phyloP scores from a whole-genome alignment of 768 basidiomycete genomes.

The Cyathus striatus region DNA sequence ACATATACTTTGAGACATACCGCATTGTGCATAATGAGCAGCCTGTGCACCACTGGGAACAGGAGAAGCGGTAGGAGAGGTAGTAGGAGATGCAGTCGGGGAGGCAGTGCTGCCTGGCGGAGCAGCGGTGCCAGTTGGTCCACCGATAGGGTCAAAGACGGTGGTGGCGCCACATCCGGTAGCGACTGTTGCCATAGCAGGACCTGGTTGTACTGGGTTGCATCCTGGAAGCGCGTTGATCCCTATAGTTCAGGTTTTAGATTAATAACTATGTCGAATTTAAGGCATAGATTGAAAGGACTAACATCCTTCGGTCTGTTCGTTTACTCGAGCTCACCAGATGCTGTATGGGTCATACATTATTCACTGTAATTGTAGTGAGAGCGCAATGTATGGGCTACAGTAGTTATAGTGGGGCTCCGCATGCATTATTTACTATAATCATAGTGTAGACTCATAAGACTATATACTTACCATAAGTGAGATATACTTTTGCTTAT shows the following conservation, averaged over 20 bases:
- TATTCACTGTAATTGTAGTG: no score
- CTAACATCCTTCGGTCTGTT: slow-evolving; percentile 14
- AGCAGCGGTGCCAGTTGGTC: not conserved
- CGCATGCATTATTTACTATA: no score
- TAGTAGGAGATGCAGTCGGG: not conserved
- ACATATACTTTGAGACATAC: not conserved
- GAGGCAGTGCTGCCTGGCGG: not conserved
- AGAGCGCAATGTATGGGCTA: no score
- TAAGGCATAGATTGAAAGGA: not conserved
- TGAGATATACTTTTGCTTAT: no score
- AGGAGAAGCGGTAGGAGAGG: not conserved
- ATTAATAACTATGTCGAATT: not conserved
- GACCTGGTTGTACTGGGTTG: slow-evolving; percentile 14
- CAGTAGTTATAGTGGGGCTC: no score
- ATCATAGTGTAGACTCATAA: no score
- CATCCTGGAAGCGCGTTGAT: slow-evolving; percentile 14
- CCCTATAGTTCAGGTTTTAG: slow-evolving; percentile 2
- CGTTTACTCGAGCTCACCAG: slow-evolving; percentile 10
- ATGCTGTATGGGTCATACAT: no score
- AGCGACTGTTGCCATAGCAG: slow-evolving; percentile 7
- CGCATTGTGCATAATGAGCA: slow-evolving; percentile 1
- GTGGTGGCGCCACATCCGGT: slow-evolving; percentile 9
- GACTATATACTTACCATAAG: no score
- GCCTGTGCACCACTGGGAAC: not conserved
- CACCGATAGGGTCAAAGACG: not conserved